Conservation (phyloP, 164 flowering plant species). For the Sedum album region DNA sequence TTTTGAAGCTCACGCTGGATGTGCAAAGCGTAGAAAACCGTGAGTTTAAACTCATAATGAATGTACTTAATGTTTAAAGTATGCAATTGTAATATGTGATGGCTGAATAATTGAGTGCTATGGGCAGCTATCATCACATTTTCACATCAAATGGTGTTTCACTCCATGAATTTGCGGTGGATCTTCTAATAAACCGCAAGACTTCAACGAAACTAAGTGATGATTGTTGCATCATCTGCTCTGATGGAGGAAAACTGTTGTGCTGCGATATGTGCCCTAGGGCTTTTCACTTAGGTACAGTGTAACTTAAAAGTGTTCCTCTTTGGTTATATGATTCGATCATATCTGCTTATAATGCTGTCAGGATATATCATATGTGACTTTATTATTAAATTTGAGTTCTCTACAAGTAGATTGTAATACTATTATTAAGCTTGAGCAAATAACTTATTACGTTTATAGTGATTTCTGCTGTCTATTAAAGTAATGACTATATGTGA, state of each 20-base stretch:
- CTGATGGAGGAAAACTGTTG: conserved; percentile 72
- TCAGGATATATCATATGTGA: not conserved
- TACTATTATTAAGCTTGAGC: not conserved
- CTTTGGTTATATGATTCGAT: not conserved
- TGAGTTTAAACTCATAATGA: conserved; percentile 26
- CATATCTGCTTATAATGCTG: not conserved
- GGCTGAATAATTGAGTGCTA: conserved; percentile 8
- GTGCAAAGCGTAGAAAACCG: conserved; percentile 89
- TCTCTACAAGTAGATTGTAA: not conserved
- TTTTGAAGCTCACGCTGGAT: conserved; percentile 97
- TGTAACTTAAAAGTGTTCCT: not conserved
- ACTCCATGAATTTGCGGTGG: conserved; percentile 75
- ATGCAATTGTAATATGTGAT: not conserved
- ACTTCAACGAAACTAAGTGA: conserved; percentile 58
- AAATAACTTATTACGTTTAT: not conserved
- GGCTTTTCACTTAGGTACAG: conserved; percentile 58
- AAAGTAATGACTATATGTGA: not conserved
- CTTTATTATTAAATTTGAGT: not conserved
- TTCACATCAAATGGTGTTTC: conserved; percentile 94
- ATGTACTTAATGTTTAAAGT: not conserved
- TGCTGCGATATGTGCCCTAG: conserved; percentile 91
- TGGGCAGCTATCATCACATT: conserved; percentile 69
- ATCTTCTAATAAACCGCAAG: conserved; percentile 46
- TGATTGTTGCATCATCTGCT: conserved; percentile 71
- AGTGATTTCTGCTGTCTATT: not conserved